Conservation (phyloP, 2,329 filamentous ascomycete genomes). For the Fusarium newnesense region DNA sequence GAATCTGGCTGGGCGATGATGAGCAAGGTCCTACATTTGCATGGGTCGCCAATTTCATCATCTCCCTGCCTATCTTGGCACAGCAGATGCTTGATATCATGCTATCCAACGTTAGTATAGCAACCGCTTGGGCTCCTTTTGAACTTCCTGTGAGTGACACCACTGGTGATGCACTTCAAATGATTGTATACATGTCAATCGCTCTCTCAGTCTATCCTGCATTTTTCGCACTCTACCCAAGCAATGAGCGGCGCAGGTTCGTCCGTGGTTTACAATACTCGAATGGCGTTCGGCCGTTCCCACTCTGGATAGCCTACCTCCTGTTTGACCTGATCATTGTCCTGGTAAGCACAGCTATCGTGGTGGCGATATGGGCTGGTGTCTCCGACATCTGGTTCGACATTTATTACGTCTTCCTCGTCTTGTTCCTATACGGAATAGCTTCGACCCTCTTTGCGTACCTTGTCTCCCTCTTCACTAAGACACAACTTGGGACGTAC, state of each 20-base stretch:
- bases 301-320: conserved; percentile 86
- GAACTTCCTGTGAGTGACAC: conserved; percentile 76
- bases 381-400: conserved; percentile 77
- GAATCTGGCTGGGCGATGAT: conserved; percentile 77
- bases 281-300: conserved; percentile 84
- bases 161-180: conserved; percentile 78
- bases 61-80: conserved; percentile 67
- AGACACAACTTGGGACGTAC: conserved; percentile 84
- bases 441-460: conserved; percentile 82
- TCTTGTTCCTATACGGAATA: conserved; percentile 84
- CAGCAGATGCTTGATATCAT: conserved; percentile 75
- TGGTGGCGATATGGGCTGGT: conserved; percentile 75
- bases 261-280: conserved; percentile 90
- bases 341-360: conserved; percentile 70
- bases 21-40: conserved; percentile 72
- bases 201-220: conserved; percentile 82
- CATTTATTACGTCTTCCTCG: conserved; percentile 82
- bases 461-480: conserved; percentile 81
- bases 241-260: conserved; percentile 80
- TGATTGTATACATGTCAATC: conserved; percentile 84
- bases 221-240: conserved; percentile 90
- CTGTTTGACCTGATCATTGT: conserved; percentile 83
- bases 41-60: conserved; percentile 72
- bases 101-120: conserved; percentile 74
- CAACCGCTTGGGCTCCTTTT: conserved; percentile 78